These are phyloP conservation scores for Avena atlantica DNA, from an alignment of 176 grass and related monocot species.

Conservation along the genomic window DNA sequence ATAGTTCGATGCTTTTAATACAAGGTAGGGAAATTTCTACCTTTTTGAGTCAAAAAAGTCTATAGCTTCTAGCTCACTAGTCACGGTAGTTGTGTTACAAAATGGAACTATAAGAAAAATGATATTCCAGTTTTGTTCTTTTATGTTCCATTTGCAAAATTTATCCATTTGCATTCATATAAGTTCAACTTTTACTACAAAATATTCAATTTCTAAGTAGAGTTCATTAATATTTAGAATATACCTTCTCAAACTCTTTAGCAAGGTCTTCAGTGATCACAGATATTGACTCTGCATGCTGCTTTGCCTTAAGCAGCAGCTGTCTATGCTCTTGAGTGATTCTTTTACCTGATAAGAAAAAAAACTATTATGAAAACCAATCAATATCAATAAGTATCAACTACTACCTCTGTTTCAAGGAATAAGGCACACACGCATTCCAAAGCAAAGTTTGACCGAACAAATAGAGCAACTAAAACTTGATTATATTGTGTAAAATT, in stretches of 20 bases:
- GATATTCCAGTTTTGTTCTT: background rate
- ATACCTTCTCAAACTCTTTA: constrained; percentile 64
- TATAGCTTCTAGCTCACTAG: background rate
- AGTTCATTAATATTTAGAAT: constrained; percentile 1
- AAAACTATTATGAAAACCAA: constrained; percentile 19
- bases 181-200: background rate
- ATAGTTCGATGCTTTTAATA: background rate
- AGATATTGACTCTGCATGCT: constrained; percentile 73
- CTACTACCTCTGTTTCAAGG: too few relatives aligned
- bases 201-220: background rate
- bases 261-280: constrained; percentile 64
- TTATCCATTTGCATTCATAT: background rate
- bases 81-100: background rate
- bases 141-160: background rate
- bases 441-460: too few relatives aligned
- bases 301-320: constrained; percentile 56
- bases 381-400: background rate
- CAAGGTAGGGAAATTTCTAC: background rate
- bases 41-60: background rate
- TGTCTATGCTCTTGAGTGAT: constrained; percentile 60
- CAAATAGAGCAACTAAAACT: too few relatives aligned
- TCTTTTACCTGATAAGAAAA: constrained; percentile 58
- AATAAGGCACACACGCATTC: too few relatives aligned
- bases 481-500: too few relatives aligned
- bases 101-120: constrained; percentile 4